Evolutionary conservation across 2,329 filamentous ascomycete species (phyloP).

Genomic region (Nectriaceae sp.): DNA sequence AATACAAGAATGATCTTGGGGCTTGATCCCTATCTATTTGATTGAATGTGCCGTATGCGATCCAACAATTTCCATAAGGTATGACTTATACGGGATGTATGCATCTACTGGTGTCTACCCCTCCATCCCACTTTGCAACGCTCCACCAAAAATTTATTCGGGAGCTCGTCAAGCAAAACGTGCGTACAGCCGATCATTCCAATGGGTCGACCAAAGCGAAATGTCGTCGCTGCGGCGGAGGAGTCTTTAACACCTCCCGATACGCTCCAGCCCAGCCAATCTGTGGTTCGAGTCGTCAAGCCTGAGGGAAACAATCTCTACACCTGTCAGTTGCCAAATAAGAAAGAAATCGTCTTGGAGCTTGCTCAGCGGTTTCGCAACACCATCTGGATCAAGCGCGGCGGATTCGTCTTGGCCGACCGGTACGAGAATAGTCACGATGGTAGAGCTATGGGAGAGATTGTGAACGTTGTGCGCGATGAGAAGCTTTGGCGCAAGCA

Average conservation of each 20-base stretch:
- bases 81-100: neutral
- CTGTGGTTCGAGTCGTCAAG: slow-evolving; percentile 76
- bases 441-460: slow-evolving; percentile 83
- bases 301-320: slow-evolving; percentile 90
- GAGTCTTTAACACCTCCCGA: slow-evolving; percentile 64
- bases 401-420: slow-evolving; percentile 85
- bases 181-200: slow-evolving; percentile 3
- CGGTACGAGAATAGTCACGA: slow-evolving; percentile 64
- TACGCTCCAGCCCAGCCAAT: slow-evolving; percentile 60
- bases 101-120: slow-evolving; percentile 11
- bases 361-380: slow-evolving; percentile 84
- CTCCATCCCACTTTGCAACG: slow-evolving; percentile 12
- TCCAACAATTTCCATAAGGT: neutral
- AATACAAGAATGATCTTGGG: too few relatives aligned
- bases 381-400: slow-evolving; percentile 89
- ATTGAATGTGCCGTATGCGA: too few relatives aligned
- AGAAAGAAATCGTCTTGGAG: slow-evolving; percentile 72
- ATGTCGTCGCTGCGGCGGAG: slow-evolving; percentile 75
- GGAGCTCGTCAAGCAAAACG: slow-evolving; percentile 4
- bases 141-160: slow-evolving; percentile 13
- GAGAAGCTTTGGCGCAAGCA: slow-evolving; percentile 92
- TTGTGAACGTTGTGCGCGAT: slow-evolving; percentile 88
- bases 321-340: slow-evolving; percentile 70
- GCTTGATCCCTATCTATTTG: too few relatives aligned
- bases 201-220: slow-evolving; percentile 61